Base-by-base conservation (phyloP, 1,284 basidiomycete genomes). In the Kwoniella shivajii region DNA sequence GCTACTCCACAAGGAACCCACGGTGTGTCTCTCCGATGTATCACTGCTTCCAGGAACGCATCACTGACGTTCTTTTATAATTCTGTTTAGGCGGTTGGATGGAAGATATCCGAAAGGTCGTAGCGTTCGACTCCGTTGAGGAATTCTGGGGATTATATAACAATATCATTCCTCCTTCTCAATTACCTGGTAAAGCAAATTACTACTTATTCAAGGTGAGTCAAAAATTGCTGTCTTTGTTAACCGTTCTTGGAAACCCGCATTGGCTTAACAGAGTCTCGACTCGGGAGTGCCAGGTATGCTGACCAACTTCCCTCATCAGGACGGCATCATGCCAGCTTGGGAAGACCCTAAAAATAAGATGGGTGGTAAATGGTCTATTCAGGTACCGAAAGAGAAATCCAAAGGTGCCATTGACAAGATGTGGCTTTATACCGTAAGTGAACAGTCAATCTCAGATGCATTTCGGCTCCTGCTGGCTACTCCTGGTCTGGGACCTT, bases 121-220 rank as follows among this genome's bases (percentile, higher is more conserved):
- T 96, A 72, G 86, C 84, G 62, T 94, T 97, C 72, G 89, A 94
- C 74, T 91, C 88, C 61, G 92, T 97, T 26, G 93, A 97, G 79
- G 93, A 96, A 78, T 97, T 97, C 79, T 97, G 94, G 94, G 92
- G 93, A 87, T 80, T 98, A 61, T 96, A 98, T 82, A 96, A 98
- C 81, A 97, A 98, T 80, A 94, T 99, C 69, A 88, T 99, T 30
- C 90, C 93, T 18, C 96, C 95, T n/a, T 94, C 92, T 22, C 85
- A 88, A 71, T 82, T 99, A 67, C 92, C 92, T 34, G 87, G 88
- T 79, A 97, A 94, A 81, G 92, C 94, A 34, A 99, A 99, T 78
- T 99, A 99, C 79, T 99, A 99, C 81, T 84, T 99, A 59, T 99
- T 99, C 87, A 98, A 97, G 84, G 68, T 80, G 64, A 50, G 76